These are phyloP conservation scores for Silene vulgaris DNA, from an alignment of 179 eudicot species.

Conservation along the genomic window DNA sequence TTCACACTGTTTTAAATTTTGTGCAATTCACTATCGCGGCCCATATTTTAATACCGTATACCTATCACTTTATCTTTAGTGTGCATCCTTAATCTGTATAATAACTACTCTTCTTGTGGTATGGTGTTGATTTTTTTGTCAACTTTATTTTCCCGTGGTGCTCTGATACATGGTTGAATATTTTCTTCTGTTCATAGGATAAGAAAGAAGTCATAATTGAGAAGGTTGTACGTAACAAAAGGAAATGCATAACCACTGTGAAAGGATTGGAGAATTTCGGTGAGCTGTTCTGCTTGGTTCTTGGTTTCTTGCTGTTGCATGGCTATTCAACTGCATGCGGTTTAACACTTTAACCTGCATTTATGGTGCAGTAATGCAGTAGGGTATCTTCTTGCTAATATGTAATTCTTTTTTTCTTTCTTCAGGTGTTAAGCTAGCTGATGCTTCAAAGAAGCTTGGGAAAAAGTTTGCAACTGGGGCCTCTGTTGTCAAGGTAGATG, in stretches of 20 bases:
- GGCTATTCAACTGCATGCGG: neutral
- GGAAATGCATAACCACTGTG: conserved; percentile 87
- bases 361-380: too few species aligned
- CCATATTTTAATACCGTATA: too few species aligned
- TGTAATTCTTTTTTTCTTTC: neutral
- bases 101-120: neutral
- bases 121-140: neutral
- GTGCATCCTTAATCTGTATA: neutral
- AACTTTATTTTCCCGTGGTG: neutral
- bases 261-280: conserved; percentile 93
- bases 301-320: conserved; percentile 5
- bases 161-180: neutral
- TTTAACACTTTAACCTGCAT: neutral
- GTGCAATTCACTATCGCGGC: too few species aligned
- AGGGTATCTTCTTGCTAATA: neutral
- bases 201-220: conserved; percentile 90
- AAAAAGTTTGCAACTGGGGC: conserved; percentile 99
- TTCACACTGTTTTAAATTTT: too few species aligned
- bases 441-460: conserved; percentile 98
- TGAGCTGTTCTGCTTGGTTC: conserved; percentile 28
- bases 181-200: conserved; percentile 43
- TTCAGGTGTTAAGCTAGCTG: conserved; percentile 78
- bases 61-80: too few species aligned
- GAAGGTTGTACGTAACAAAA: conserved; percentile 87
- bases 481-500: conserved; percentile 81